Evolutionary conservation across 2,329 filamentous ascomycete species (phyloP), one percentile per base, ranked within the genome.

Genomic region (Aspergillus pseudotamarii): DNA sequence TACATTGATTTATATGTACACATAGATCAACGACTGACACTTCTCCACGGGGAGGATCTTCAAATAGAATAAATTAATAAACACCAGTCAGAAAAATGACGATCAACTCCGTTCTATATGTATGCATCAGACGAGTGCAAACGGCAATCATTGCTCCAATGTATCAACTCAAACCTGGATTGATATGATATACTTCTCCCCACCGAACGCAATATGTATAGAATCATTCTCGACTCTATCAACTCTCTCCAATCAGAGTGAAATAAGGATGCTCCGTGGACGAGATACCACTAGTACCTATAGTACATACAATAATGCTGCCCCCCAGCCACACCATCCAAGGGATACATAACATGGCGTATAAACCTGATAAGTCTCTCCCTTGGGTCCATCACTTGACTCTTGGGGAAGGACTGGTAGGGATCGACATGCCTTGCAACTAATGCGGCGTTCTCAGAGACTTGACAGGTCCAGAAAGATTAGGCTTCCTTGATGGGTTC

Each of bases 401-500:
- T 16, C 6, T 36, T 6, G 34, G 34, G 12, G n/a, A 54, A 54
- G 28, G 32, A 34, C 30, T 6, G 32, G 51, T 23, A 55, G 51
- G 34, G 32, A 38, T 55, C 32, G 51, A 38, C 51, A 38, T 55
- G 26, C 32, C 34, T 55, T 38, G 51, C 11, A 38, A 38, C 51
- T 36, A 54, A 54, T 54, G 51, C 51, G 21, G 14, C 19, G 1
- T 11, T 55, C 26, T 34, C 9, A 26, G 51, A 55, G 26, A 55
- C 51, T 55, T 55, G 51, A 55, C 51, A 55, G 51, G 51, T 55
- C 51, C 32, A 38, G 28, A 51, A n/a, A 23, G 48, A 51, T 51
- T 34, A 51, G 28, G 32, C 48, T 55, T 55, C n/a, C 5, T 38
- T 4, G 21, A 55, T 55, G 51, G 32, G 19, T 55, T 55, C 51